These are phyloP conservation scores for Hypoxylon sp. DNA, from an alignment of 2,329 filamentous ascomycete species.

Conservation along the genomic window DNA sequence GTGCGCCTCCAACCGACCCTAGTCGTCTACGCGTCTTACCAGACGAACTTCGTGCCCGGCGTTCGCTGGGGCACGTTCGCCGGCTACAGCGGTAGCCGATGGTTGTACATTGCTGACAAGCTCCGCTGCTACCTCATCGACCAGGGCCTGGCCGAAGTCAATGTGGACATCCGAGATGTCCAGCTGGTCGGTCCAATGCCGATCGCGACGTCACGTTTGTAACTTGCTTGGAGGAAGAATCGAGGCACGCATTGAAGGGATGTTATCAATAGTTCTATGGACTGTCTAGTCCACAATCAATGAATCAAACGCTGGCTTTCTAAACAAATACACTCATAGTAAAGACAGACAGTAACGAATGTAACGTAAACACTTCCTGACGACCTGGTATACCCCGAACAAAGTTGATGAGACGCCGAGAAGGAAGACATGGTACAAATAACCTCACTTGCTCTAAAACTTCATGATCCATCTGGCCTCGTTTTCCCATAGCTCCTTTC, in stretches of 20 bases:
- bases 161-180: constrained; percentile 9
- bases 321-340: background rate
- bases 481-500: constrained; percentile 18
- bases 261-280: background rate
- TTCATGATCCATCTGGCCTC: constrained; percentile 26
- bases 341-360: constrained; percentile 2
- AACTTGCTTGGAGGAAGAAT: background rate
- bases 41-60: constrained; percentile 4
- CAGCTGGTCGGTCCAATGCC: background rate
- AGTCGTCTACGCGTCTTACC: background rate
- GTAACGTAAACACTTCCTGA: background rate
- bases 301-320: background rate
- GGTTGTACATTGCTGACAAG: constrained; percentile 20
- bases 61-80: constrained; percentile 1
- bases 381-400: background rate
- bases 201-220: background rate
- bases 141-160: background rate
- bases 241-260: background rate
- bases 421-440: background rate
- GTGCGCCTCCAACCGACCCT: background rate
- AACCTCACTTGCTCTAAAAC: constrained; percentile 1
- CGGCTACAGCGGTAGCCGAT: constrained; percentile 14
- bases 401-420: background rate
- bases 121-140: constrained; percentile 6
- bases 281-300: background rate